These are phyloP conservation scores for Lotmaria passim DNA, from an alignment of 208 protist genomes.

Conservation along the genomic window DNA sequence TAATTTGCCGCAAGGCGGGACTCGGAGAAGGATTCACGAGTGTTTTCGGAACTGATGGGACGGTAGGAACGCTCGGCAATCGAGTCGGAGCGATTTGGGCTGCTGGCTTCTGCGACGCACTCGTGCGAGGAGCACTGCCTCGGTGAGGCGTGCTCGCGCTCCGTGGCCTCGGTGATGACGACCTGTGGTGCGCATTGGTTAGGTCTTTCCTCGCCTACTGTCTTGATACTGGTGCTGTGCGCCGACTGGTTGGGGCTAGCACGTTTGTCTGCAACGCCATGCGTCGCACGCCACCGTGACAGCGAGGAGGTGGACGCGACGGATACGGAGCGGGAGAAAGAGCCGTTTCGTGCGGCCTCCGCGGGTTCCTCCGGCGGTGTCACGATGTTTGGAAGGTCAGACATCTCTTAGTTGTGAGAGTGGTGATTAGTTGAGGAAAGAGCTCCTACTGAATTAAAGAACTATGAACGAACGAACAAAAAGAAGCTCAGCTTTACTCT, in stretches of 20 bases:
- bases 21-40: background rate
- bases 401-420: conserved; percentile 7
- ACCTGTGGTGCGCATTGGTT: background rate
- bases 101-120: background rate
- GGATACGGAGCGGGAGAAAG: conserved; percentile 1
- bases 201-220: background rate
- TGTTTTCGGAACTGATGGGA: background rate
- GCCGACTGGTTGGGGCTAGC: background rate
- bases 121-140: background rate
- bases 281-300: background rate
- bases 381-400: background rate
- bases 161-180: background rate
- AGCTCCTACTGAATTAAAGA: too few relatives aligned
- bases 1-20: background rate
- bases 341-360: background rate
- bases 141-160: background rate
- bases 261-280: background rate
- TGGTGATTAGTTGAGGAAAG: too few relatives aligned
- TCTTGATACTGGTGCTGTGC: background rate
- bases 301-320: background rate
- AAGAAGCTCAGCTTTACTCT: too few relatives aligned
- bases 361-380: background rate
- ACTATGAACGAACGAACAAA: too few relatives aligned
- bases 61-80: conserved; percentile 9
- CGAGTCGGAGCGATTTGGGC: background rate